Evolutionary conservation across 2,329 filamentous ascomycete species (phyloP).

Genomic region (Neofusicoccum laricinum): DNA sequence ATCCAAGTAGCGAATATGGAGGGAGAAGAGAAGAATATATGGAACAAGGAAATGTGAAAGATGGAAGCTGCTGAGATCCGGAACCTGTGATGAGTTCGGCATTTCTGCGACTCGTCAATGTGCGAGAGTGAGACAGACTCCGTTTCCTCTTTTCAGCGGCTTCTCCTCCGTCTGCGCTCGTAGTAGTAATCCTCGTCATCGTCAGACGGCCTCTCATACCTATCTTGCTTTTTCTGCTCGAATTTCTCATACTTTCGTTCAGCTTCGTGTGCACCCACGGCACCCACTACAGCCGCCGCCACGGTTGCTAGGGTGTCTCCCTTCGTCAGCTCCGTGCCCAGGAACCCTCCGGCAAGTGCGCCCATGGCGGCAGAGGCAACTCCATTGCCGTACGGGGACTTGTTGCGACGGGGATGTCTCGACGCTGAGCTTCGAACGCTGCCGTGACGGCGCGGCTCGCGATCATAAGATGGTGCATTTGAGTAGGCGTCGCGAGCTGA

Average conservation of each 20-base stretch:
- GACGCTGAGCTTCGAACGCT: conserved; percentile 2
- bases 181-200: conserved; percentile 8
- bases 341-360: conserved; percentile 32
- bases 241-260: conserved; percentile 27
- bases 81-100: not conserved
- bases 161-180: conserved; percentile 4
- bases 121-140: no score
- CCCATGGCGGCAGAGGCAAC: conserved; percentile 26
- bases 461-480: not conserved
- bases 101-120: not conserved
- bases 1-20: not conserved
- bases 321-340: conserved; percentile 29
- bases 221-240: conserved; percentile 12
- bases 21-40: not conserved
- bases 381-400: not conserved
- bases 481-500: not conserved
- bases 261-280: conserved; percentile 29
- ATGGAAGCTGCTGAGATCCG: not conserved
- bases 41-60: not conserved
- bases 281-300: conserved; percentile 34
- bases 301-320: conserved; percentile 28
- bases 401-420: not conserved
- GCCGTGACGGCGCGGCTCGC: not conserved
- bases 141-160: not conserved
- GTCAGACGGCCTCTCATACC: not conserved